Conservation (phyloP, 78 protist genomes). For the Polysphondylium violaceum region DNA sequence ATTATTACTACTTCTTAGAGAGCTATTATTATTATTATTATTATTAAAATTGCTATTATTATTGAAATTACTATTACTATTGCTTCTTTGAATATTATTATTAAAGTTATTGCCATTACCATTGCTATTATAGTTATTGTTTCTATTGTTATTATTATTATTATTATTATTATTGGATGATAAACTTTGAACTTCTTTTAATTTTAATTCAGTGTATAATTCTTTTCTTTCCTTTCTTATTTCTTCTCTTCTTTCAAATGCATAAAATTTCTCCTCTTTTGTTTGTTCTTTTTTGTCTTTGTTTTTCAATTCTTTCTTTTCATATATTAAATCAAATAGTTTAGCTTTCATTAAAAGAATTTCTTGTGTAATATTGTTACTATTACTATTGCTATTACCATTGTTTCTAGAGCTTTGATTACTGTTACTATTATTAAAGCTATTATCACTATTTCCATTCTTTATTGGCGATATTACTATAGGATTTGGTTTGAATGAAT, state of each 20-base stretch:
- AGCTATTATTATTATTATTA: constrained; percentile 3
- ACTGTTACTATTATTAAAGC: not conserved
- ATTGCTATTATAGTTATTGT: not conserved
- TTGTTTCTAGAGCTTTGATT: not conserved
- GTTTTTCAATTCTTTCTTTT: not conserved
- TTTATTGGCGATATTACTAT: too few species aligned
- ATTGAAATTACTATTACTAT: not conserved
- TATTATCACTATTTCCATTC: not conserved
- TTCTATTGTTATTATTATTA: not conserved
- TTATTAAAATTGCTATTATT: constrained; percentile 1
- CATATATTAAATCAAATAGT: not conserved
- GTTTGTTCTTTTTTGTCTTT: not conserved
- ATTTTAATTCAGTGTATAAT: too few species aligned
- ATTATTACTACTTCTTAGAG: not conserved
- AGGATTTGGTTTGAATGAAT: too few species aligned
- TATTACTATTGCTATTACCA: not conserved
- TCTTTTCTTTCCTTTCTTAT: not conserved
- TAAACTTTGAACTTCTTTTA: not conserved
- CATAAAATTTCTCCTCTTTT: not conserved
- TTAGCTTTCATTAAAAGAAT: not conserved
- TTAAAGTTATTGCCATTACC: too few species aligned
- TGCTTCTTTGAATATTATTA: not conserved
- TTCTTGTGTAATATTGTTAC: not conserved
- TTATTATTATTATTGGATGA: not conserved
- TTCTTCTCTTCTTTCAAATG: not conserved